Percentiles rank a stretch among this genome's conserved stretches.
Conservation (phyloP, 1,284 basidiomycete species). For the Cutaneotrichosporon sp. region DNA sequence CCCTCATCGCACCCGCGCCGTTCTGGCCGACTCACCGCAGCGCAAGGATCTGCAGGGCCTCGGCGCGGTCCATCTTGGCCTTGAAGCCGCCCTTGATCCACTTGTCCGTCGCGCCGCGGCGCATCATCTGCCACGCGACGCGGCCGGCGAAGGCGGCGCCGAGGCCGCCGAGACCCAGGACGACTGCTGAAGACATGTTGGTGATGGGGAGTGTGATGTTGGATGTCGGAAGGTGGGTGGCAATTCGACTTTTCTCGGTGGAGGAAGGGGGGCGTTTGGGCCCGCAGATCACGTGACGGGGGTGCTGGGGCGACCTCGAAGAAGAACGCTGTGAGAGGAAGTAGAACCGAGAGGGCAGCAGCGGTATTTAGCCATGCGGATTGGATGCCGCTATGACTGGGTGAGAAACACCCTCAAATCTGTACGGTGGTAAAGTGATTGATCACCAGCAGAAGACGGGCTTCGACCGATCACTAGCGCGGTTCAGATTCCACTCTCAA, state of each 20-base stretch:
- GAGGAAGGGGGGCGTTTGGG: background rate
- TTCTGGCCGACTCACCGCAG: constrained; percentile 85
- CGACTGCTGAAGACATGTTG: constrained; percentile 62
- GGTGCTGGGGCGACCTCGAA: no score
- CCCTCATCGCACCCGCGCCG: no score
- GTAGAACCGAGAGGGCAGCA: no score
- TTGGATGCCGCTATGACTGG: no score
- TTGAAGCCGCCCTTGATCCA: constrained; percentile 95
- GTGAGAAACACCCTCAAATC: no score
- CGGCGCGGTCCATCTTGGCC: constrained; percentile 91
- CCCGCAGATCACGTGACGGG: background rate
- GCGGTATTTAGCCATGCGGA: no score
- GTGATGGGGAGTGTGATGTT: background rate
- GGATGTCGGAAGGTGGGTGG: background rate
- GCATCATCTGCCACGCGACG: constrained; percentile 58
- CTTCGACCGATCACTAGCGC: no score
- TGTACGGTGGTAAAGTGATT: no score
- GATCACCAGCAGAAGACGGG: no score
- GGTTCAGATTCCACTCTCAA: no score
- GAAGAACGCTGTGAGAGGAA: no score
- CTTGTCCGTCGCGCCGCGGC: constrained; percentile 68
- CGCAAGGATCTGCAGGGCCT: constrained; percentile 87
- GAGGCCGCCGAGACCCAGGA: constrained; percentile 75
- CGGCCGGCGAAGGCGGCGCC: constrained; percentile 77
- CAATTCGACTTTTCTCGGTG: background rate